phyloP scores from a whole-genome alignment of 768 basidiomycete species.

The Lentinus brumalis region DNA sequence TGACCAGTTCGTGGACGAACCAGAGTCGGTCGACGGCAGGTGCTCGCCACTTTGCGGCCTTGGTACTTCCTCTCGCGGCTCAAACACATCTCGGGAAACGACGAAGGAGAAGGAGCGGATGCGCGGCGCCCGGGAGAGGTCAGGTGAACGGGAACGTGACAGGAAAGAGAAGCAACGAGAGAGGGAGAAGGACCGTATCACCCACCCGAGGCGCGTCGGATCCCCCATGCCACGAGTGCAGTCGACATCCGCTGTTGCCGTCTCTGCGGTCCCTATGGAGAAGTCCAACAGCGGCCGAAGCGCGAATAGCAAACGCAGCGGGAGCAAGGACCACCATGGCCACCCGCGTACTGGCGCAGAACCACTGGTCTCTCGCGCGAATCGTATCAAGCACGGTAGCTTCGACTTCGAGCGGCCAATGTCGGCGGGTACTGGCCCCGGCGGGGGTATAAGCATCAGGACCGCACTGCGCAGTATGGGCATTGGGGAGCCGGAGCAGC shows the following conservation, averaged over 20 bases:
- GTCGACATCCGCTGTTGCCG: slow-evolving; percentile 18
- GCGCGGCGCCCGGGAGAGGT: slow-evolving; percentile 17
- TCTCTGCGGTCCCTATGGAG: slow-evolving; percentile 27
- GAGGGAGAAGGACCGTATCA: slow-evolving; percentile 28
- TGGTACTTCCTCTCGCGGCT: slow-evolving; percentile 23
- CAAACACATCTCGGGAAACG: slow-evolving; percentile 23
- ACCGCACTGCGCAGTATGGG: slow-evolving; percentile 26
- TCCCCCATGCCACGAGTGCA: slow-evolving; percentile 27
- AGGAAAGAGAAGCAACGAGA: slow-evolving; percentile 13
- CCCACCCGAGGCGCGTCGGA: slow-evolving; percentile 26
- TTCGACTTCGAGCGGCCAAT: slow-evolving; percentile 79
- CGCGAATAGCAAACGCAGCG: slow-evolving; percentile 24
- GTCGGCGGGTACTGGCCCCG: slow-evolving; percentile 17
- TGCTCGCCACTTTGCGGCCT: slow-evolving; percentile 38
- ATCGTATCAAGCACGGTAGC: slow-evolving; percentile 63
- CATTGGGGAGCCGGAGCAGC: slow-evolving; percentile 10
- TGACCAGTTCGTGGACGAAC: slow-evolving; percentile 10
- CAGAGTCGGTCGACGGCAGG: slow-evolving; percentile 29
- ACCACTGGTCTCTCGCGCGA: slow-evolving; percentile 14
- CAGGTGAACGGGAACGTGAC: slow-evolving; percentile 26
- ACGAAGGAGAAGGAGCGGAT: slow-evolving; percentile 27
- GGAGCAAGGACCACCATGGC: slow-evolving; percentile 20
- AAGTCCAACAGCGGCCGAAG: slow-evolving; percentile 28
- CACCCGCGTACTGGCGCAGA: slow-evolving; percentile 16
- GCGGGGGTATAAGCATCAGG: slow-evolving; percentile 17